Base-by-base conservation (phyloP, 176 grass and related monocot genomes). In the Aegilops longissima region DNA sequence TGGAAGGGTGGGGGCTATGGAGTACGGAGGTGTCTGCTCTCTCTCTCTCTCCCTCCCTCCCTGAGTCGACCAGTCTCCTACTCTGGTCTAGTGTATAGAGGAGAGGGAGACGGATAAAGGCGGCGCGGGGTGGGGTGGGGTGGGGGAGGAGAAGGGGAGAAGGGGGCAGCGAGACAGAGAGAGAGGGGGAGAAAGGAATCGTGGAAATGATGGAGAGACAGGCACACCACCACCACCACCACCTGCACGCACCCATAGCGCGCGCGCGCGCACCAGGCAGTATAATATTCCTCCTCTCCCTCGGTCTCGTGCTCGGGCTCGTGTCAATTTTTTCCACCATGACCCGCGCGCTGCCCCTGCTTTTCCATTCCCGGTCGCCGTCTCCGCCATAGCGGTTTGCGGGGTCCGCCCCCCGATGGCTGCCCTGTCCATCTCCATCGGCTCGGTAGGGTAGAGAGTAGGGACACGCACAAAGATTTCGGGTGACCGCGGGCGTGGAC, bases 31-130 rank as follows among this genome's bases (percentile, higher is more conserved):
- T 21, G 24, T 30, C 11, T 49, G 45, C 4, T 59, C 73, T 42
- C 6, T 34, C 33, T 34, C 33, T 35, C 5, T 5, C 34, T 35
- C 34, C 5, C 38, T 18, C 63, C 52, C 77, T 51, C 47, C 3
- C 47, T 51, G 47, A 16, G 51, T 54, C 70, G 52, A 80, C 67
- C 10, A 9, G 78, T 59, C 81, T 76, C 30, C 40, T 39, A 6
- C 13, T 8, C 54, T 13, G 14, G 14, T 47, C 71, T 51, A 1
- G 73, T 18, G 42, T 76, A 76, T 47, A 20, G 62, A 64, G 16
- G 44, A 36, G 42, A 4, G 44, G 49, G 51, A 18, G 89, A 8
- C 59, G 45, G 89, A 90, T 87, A 90, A 83, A 87, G 85, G 79
- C 65, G 69, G 85, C 80, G 75, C 45, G 1, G 40, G 18, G 42